Percentiles rank a stretch among this genome's conserved stretches.
These are phyloP conservation scores for Phialophora verrucosa DNA, from an alignment of 2,329 filamentous ascomycete species.

Conservation along the genomic window DNA sequence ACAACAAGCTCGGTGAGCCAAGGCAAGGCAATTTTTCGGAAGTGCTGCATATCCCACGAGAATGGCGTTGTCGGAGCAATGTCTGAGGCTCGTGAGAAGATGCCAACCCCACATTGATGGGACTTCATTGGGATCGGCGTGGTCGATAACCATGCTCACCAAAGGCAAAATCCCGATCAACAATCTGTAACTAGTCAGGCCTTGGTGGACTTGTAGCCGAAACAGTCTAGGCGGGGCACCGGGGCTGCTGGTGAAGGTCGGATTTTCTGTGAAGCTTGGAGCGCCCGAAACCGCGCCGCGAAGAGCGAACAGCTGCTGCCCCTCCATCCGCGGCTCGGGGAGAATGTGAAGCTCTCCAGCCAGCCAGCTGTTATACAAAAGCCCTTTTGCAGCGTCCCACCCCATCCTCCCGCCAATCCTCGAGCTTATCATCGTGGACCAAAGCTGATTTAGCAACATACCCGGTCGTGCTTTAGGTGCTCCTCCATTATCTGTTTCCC, in stretches of 20 bases:
- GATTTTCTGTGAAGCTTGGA: slow-evolving; percentile 1
- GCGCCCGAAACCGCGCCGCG: slow-evolving; percentile 2
- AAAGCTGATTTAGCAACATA: slow-evolving; percentile 1
- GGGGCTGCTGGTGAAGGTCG: neutral
- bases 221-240: neutral
- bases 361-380: neutral
- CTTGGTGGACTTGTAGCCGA: neutral
- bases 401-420: slow-evolving; percentile 18
- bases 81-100: neutral
- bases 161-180: slow-evolving; percentile 4
- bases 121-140: neutral
- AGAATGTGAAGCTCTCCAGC: neutral
- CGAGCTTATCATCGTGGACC: slow-evolving; percentile 11
- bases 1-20: neutral
- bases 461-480: slow-evolving; percentile 1
- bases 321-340: slow-evolving; percentile 9
- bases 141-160: neutral
- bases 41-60: neutral
- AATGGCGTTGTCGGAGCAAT: neutral
- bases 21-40: slow-evolving; percentile 1
- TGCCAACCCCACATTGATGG: neutral
- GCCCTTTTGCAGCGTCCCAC: neutral
- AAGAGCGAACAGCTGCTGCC: slow-evolving; percentile 7
- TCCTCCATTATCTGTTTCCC: slow-evolving; percentile 17
- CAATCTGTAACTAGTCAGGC: slow-evolving; percentile 2